Evolutionary conservation across 139 green algal species (phyloP).

Genomic region (Tetraselmis chui): DNA sequence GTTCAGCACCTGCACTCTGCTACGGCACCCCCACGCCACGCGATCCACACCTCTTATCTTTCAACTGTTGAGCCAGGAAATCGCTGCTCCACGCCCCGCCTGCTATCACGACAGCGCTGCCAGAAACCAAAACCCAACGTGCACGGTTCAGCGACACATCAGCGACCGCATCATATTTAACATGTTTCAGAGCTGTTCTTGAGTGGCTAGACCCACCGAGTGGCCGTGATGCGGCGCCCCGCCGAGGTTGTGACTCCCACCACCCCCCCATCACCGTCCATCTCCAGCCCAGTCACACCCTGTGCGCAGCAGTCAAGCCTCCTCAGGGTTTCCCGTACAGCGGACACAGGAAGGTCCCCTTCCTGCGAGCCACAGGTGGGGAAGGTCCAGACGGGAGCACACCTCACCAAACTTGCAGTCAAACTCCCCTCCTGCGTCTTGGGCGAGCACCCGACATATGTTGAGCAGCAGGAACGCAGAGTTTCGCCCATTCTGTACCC

Average conservation of each 20-base stretch:
- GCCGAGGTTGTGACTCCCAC: background rate
- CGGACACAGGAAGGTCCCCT: constrained; percentile 9
- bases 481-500: constrained; percentile 47
- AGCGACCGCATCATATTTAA: constrained; percentile 13
- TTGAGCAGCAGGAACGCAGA: constrained; percentile 40
- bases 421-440: background rate
- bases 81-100: constrained; percentile 55
- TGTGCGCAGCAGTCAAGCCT: too few species aligned
- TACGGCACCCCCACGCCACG: background rate
- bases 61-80: constrained; percentile 18
- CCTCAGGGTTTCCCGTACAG: too few species aligned
- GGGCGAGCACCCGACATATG: constrained; percentile 17
- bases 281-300: background rate
- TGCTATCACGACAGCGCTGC: constrained; percentile 44
- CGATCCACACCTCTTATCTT: background rate
- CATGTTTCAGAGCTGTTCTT: background rate
- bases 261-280: background rate
- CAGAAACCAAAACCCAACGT: constrained; percentile 28
- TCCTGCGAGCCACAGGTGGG: too few species aligned
- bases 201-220: background rate
- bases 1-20: too few species aligned
- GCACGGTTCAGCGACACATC: constrained; percentile 3
- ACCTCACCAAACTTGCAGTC: background rate
- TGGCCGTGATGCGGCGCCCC: background rate
- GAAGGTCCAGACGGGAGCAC: constrained; percentile 5